Conservation (phyloP, 129 eudicot species). For the Escallonia rubra region DNA sequence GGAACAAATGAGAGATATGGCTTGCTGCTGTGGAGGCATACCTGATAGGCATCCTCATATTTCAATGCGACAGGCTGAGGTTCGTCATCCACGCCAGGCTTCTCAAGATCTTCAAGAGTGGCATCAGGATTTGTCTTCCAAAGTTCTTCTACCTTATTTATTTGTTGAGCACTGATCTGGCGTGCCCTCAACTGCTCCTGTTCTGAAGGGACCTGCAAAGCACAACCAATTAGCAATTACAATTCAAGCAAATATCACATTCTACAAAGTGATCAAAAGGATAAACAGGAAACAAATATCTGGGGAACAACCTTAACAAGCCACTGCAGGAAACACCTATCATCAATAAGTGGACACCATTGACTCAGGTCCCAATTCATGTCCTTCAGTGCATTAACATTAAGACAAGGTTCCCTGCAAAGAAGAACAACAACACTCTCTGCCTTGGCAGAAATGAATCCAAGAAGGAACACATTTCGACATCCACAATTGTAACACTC, state of each 20-base stretch:
- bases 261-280: not conserved
- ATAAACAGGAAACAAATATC: not conserved
- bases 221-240: slow-evolving; percentile 10
- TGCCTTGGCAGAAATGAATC: slow-evolving; percentile 92
- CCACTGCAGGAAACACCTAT: slow-evolving; percentile 96
- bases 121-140: slow-evolving; percentile 99
- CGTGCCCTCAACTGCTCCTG: slow-evolving; percentile 88
- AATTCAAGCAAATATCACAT: not conserved
- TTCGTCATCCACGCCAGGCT: slow-evolving; percentile 99
- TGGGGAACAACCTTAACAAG: slow-evolving; percentile 68
- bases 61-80: slow-evolving; percentile 85
- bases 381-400: slow-evolving; percentile 86
- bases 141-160: slow-evolving; percentile 82
- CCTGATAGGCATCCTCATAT: slow-evolving; percentile 98
- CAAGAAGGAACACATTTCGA: slow-evolving; percentile 86
- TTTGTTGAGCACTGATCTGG: slow-evolving; percentile 67
- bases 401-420: slow-evolving; percentile 96
- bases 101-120: slow-evolving; percentile 94
- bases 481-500: slow-evolving; percentile 97
- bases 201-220: slow-evolving; percentile 87
- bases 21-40: slow-evolving; percentile 6
- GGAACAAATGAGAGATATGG: slow-evolving; percentile 2
- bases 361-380: slow-evolving; percentile 99
- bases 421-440: slow-evolving; percentile 97
- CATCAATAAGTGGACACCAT: slow-evolving; percentile 99